Base-by-base conservation (phyloP, 1,139 yeast species). In the Casaregolazyma lundiana region DNA sequence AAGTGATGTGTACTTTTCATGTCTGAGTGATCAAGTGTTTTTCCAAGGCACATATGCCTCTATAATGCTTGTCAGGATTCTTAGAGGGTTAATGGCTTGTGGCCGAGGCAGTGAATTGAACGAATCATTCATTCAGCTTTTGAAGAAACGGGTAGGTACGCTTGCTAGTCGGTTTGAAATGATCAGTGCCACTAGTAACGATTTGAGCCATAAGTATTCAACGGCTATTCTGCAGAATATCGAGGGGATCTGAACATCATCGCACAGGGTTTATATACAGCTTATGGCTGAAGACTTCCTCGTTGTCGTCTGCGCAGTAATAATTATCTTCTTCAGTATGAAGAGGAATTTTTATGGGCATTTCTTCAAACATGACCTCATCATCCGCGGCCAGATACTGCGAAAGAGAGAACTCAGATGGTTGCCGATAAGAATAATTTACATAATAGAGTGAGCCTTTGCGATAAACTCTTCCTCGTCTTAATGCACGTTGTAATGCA, bases 11-110 rank as follows among this genome's bases (percentile, higher is more conserved):
- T 81, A 80, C 57, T 82, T 83, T 63, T 83, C 86, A 2, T 80
- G 80, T 57, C 69, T 82, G 24, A 78, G 84, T 19, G 89, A 83
- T 63, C 86, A 81, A 61, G 70, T 82, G 38, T 86, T 80, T 56
- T 75, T 80, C 52, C 73, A 76, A 48, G 76, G 79, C 41, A 74
- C 74, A 46, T 79, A 72, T 57, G 67, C 80, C 22, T 76, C 77
- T 0, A 58, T 77, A 6, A 64, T 78, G 53, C 63, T 78, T 45
- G 58, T 76, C 11, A 69, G 58, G 35, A 54, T 67, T 22, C 47
- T 64, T 7, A 11, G 38, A 32, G 38, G 35, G 22, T 20, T 41
- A n/a, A 16, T 20, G 11, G 22, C 37, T 3, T 30, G 18, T 11
- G 35, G 36, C 13, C 43, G 38, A 16, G n/a, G 9, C 18, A 34